These are phyloP conservation scores for Wickerhamiella azyma DNA, from an alignment of 805 yeast genomes.

Conservation along the genomic window DNA sequence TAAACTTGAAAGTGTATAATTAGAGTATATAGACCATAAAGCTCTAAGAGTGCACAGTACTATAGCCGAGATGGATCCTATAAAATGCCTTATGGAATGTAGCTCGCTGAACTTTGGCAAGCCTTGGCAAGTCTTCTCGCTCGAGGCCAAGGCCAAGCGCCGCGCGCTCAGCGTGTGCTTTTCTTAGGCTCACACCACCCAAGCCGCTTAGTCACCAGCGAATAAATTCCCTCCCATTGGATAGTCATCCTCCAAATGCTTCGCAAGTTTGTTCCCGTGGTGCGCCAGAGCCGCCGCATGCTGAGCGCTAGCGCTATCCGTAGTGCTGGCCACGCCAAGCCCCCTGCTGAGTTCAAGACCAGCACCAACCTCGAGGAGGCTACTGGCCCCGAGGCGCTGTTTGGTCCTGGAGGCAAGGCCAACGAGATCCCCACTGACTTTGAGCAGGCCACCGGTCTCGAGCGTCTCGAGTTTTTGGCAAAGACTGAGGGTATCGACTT, in stretches of 20 bases:
- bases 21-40: no score
- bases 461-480: conserved; percentile 88
- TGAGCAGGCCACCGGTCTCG: conserved; percentile 97
- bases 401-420: conserved; percentile 76
- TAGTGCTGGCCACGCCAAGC: conserved; percentile 10
- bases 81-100: no score
- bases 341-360: conserved; percentile 15
- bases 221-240: conserved; percentile 5
- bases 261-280: conserved; percentile 7
- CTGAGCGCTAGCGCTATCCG: conserved; percentile 4
- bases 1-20: no score
- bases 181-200: neutral
- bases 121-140: no score
- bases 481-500: conserved; percentile 91
- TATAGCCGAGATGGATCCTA: no score
- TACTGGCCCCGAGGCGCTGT: conserved; percentile 57
- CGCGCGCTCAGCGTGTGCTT: no score
- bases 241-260: conserved; percentile 2
- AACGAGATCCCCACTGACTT: conserved; percentile 73
- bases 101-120: no score
- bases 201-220: neutral
- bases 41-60: no score
- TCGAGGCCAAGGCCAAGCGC: no score
- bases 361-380: conserved; percentile 50
- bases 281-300: conserved; percentile 7